A percentile compares a stretch with the other conserved stretches of the same genome.
These are phyloP conservation scores for Curvularia hawaiiensis DNA, from an alignment of 2,329 filamentous ascomycete genomes.

Conservation along the genomic window DNA sequence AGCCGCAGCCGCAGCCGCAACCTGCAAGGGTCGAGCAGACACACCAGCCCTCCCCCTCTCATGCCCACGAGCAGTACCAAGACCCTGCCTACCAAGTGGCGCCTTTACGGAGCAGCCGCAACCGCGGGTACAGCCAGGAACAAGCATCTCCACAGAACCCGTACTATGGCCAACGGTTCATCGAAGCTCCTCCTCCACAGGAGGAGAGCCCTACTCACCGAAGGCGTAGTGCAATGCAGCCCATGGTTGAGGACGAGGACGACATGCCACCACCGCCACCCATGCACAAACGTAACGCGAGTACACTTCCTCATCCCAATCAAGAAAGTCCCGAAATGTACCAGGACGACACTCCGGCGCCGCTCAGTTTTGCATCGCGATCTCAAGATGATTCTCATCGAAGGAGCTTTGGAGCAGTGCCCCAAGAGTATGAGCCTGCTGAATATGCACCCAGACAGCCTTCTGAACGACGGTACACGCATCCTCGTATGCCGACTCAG, in stretches of 20 bases:
- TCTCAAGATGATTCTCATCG: slow-evolving; percentile 35
- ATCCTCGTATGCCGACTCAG: slow-evolving; percentile 28
- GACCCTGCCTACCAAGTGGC: slow-evolving; percentile 44
- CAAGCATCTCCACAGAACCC: slow-evolving; percentile 35
- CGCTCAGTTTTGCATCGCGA: slow-evolving; percentile 36
- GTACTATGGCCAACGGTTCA: slow-evolving; percentile 44
- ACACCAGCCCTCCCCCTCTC: slow-evolving; percentile 17
- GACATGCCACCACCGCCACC: slow-evolving; percentile 51
- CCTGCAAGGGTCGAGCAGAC: slow-evolving; percentile 18
- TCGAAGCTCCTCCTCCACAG: slow-evolving; percentile 26
- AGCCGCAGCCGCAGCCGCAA: slow-evolving; percentile 30
- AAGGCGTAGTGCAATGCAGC: slow-evolving; percentile 60
- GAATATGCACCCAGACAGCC: slow-evolving; percentile 32
- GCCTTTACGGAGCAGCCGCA: slow-evolving; percentile 40
- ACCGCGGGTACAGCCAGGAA: slow-evolving; percentile 30
- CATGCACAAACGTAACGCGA: slow-evolving; percentile 44
- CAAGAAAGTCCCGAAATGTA: slow-evolving; percentile 30
- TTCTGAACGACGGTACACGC: slow-evolving; percentile 42
- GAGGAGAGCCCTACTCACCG: slow-evolving; percentile 55
- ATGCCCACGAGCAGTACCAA: slow-evolving; percentile 31
- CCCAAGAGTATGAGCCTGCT: slow-evolving; percentile 31
- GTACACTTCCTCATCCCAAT: slow-evolving; percentile 35
- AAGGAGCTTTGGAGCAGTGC: slow-evolving; percentile 29
- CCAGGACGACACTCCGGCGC: slow-evolving; percentile 38
- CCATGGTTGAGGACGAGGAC: slow-evolving; percentile 68